Base-by-base conservation (phyloP, 805 yeast species). In the Wickerhamiella nectarea region DNA sequence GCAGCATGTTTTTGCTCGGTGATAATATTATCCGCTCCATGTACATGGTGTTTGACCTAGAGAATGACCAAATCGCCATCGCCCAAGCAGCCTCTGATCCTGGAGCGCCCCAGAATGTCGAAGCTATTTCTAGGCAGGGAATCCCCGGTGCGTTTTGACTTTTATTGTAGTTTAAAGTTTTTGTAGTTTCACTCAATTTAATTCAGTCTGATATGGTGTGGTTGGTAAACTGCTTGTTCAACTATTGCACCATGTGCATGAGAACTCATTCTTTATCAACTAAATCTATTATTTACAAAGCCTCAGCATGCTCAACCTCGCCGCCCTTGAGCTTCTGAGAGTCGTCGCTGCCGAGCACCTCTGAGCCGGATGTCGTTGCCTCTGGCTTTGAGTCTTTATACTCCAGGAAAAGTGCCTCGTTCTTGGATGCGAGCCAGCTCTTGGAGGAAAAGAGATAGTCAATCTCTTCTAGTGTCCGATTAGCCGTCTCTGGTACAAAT, bases 1-100 rank as follows among this genome's bases (percentile, higher is more conserved):
- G 56, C 50, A 53, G 63, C 44, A 50, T 58, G 24, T 54, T 68
- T 14, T 62, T 75, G 36, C 59, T 80, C 34, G 86, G 86, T n/a
- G 83, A 77, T 56, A 70, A 69, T 46, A 62, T 79, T 48, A 60
- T 80, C 48, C 66, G 79, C 46, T 68, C 70, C 39, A 74, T 76
- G 38, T 80, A 79, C 57, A 62, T 74, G 20, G 83, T 77, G 11
- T 76, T 71, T 57, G 81, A 80, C 56, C 61, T 77, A 46, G 78
- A 75, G 20, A 70, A 68, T 50, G 60, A 60, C 37, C 66, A 72
- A 48, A 65, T 79, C 29, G 74, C 79, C 2, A 48, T 79, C 40
- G 82, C 75, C 11, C 43, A 37, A 28, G 50, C 42, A 6, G 66
- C 66, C 18, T 51, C 47, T 37, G 47, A 51, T 19, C 38, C 51